These are phyloP conservation scores for Cynara cardunculus DNA, from an alignment of 129 eudicot genomes.

Conservation along the genomic window DNA sequence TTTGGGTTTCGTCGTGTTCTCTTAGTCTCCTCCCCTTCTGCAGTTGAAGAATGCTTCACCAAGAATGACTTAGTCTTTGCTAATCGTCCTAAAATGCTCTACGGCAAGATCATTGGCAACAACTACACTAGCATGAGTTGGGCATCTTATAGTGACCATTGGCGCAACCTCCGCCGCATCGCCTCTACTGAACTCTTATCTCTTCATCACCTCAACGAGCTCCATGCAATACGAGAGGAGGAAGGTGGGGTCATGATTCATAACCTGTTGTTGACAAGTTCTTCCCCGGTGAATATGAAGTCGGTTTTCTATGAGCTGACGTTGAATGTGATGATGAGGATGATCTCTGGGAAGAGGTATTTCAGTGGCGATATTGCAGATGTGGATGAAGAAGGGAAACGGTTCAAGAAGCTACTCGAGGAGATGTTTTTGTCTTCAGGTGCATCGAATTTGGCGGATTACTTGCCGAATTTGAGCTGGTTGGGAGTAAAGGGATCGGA, in stretches of 20 bases:
- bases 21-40: conserved; percentile 32
- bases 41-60: conserved; percentile 36
- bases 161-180: conserved; percentile 49
- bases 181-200: conserved; percentile 44
- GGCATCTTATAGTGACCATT: conserved; percentile 33
- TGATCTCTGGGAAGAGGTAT: conserved; percentile 30
- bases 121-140: conserved; percentile 36
- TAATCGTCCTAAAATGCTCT: conserved; percentile 35
- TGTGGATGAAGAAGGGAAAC: conserved; percentile 17
- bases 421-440: conserved; percentile 12
- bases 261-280: not conserved
- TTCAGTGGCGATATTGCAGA: conserved; percentile 24
- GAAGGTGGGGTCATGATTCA: conserved; percentile 18
- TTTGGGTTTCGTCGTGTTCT: conserved; percentile 34
- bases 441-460: conserved; percentile 27
- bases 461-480: conserved; percentile 36
- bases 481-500: conserved; percentile 26
- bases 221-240: conserved; percentile 25
- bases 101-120: conserved; percentile 26
- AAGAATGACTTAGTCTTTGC: conserved; percentile 37
- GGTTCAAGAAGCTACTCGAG: conserved; percentile 19
- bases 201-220: conserved; percentile 28
- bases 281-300: conserved; percentile 26
- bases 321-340: conserved; percentile 37
- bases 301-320: conserved; percentile 17